Conservation (phyloP, 148 eudicot species). For the Fagopyrum esculentum region DNA sequence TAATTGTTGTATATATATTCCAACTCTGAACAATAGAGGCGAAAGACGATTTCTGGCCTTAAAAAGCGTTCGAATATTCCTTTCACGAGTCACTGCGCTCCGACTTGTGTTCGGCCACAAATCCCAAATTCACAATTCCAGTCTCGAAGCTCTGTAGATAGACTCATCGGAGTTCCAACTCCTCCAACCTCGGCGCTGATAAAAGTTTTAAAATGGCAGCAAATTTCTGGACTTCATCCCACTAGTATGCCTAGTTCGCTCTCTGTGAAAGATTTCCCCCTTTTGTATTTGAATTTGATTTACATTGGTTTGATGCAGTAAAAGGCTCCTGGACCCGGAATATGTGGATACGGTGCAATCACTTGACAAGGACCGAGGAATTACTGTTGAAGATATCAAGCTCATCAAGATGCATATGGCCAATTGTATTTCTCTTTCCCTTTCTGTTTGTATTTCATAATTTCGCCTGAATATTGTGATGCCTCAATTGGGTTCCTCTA, state of each 20-base stretch:
- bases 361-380: slow-evolving; percentile 71
- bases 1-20: background rate
- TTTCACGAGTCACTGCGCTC: background rate
- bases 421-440: slow-evolving; percentile 42
- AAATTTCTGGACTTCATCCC: slow-evolving; percentile 98
- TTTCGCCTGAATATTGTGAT: slow-evolving; percentile 4
- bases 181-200: background rate
- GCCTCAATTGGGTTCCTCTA: slow-evolving; percentile 2
- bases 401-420: slow-evolving; percentile 88
- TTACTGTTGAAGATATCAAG: slow-evolving; percentile 85
- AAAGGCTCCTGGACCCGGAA: slow-evolving; percentile 71
- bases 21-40: background rate
- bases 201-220: slow-evolving; percentile 54
- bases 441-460: background rate
- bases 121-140: background rate
- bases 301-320: slow-evolving; percentile 30
- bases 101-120: slow-evolving; percentile 5
- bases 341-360: slow-evolving; percentile 78
- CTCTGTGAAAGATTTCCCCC: background rate
- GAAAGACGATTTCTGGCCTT: background rate
- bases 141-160: background rate
- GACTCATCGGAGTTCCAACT: slow-evolving; percentile 11
- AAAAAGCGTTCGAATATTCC: slow-evolving; percentile 3
- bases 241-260: slow-evolving; percentile 39
- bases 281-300: background rate